phyloP scores from a whole-genome alignment of 768 basidiomycete genomes.

The Hemileccinum rubropunctum region DNA sequence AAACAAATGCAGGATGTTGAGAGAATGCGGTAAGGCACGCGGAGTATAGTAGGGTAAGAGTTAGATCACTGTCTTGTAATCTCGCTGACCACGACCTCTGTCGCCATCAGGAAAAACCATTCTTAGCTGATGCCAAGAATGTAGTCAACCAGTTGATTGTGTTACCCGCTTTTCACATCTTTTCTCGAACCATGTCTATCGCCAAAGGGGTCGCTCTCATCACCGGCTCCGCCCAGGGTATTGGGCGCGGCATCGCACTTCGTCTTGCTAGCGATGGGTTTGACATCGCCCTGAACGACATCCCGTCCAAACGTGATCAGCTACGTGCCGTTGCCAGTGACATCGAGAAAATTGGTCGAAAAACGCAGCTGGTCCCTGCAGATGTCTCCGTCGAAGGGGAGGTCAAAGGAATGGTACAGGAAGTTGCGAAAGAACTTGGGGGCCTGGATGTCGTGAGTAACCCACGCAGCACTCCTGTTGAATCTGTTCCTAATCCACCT shows the following conservation, averaged over 20 bases:
- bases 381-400: constrained; percentile 9
- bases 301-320: neutral
- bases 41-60: too few relatives aligned
- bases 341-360: constrained; percentile 18
- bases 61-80: too few relatives aligned
- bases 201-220: neutral
- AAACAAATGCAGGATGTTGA: too few relatives aligned
- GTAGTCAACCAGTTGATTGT: too few relatives aligned
- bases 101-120: too few relatives aligned
- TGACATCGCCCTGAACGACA: neutral
- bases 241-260: neutral
- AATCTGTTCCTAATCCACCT: too few relatives aligned
- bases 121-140: too few relatives aligned
- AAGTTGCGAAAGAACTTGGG: constrained; percentile 1
- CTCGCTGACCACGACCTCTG: too few relatives aligned
- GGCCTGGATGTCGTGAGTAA: constrained; percentile 6
- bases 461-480: too few relatives aligned
- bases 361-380: constrained; percentile 11
- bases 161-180: too few relatives aligned
- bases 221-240: neutral
- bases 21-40: too few relatives aligned
- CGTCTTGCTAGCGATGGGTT: neutral
- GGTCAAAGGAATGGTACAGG: constrained; percentile 8
- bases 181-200: neutral
- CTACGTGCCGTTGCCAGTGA: neutral